Percentiles rank a stretch among this genome's conserved stretches.
Conservation (phyloP, 805 yeast genomes). For the Yarrowia keelungensis region DNA sequence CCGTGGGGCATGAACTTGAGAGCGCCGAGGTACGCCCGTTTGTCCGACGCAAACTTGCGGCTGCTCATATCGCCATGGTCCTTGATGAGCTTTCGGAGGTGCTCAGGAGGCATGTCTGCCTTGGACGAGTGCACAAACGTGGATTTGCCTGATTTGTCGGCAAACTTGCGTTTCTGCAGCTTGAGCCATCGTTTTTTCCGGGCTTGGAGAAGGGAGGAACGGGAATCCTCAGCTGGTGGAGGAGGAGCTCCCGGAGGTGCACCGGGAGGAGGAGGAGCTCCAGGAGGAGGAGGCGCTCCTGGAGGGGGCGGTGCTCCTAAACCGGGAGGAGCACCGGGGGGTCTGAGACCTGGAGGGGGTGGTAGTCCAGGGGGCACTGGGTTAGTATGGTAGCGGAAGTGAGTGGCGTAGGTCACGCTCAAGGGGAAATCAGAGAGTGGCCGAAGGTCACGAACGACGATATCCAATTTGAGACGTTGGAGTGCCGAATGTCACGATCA, state of each 20-base stretch:
- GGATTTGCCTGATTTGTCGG: constrained; percentile 52
- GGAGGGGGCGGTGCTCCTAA: constrained; percentile 23
- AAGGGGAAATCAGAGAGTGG: too few species aligned
- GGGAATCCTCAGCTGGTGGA: constrained; percentile 44
- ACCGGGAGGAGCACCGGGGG: constrained; percentile 44
- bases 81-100: constrained; percentile 79
- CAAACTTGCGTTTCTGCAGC: constrained; percentile 65
- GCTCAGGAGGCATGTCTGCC: constrained; percentile 92
- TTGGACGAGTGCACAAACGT: constrained; percentile 63
- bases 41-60: constrained; percentile 78
- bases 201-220: constrained; percentile 51
- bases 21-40: constrained; percentile 87
- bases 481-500: too few species aligned
- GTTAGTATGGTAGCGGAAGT: not conserved
- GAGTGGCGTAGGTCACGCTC: not conserved
- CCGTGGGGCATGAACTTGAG: constrained; percentile 97
- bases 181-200: constrained; percentile 67
- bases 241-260: constrained; percentile 46
- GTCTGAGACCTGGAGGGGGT: constrained; percentile 29
- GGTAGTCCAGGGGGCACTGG: constrained; percentile 32
- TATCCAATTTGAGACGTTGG: too few species aligned
- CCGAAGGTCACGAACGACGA: too few species aligned
- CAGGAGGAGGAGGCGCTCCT: not conserved
- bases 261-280: constrained; percentile 43
- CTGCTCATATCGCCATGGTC: constrained; percentile 88